Evolutionary conservation across 2,329 filamentous ascomycete genomes (phyloP).

Genomic region (Beauveria pseudobassiana): DNA sequence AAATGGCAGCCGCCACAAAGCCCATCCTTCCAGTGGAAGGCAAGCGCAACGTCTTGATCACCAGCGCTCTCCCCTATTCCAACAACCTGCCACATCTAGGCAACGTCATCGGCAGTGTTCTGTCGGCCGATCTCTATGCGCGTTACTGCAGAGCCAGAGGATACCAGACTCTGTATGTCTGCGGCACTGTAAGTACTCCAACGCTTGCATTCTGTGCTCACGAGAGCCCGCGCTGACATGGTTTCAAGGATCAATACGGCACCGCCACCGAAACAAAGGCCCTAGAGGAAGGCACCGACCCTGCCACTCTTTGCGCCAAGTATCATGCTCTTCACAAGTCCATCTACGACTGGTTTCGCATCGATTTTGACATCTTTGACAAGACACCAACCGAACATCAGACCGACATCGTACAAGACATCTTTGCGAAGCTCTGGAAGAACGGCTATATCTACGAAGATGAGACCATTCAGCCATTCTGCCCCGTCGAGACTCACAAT

Average conservation of each 20-base stretch:
- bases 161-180: conserved; percentile 74
- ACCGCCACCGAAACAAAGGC: conserved; percentile 96
- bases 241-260: conserved; percentile 72
- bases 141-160: conserved; percentile 75
- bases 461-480: conserved; percentile 84
- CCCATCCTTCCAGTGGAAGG: conserved; percentile 59
- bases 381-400: conserved; percentile 84
- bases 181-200: conserved; percentile 46
- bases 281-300: conserved; percentile 76
- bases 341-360: conserved; percentile 94
- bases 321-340: conserved; percentile 86
- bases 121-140: conserved; percentile 82
- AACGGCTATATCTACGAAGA: conserved; percentile 86
- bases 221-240: background rate
- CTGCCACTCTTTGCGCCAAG: conserved; percentile 81
- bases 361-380: conserved; percentile 91
- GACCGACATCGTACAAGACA: conserved; percentile 86
- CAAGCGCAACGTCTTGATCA: conserved; percentile 83
- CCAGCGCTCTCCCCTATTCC: conserved; percentile 79
- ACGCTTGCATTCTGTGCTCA: background rate
- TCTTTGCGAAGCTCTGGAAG: conserved; percentile 79
- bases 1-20: conserved; percentile 12
- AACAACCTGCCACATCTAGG: conserved; percentile 76
- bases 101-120: conserved; percentile 79
- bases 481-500: conserved; percentile 56